phyloP scores from a whole-genome alignment of 2,329 filamentous ascomycete genomes.

The Fusarium vanettenii region DNA sequence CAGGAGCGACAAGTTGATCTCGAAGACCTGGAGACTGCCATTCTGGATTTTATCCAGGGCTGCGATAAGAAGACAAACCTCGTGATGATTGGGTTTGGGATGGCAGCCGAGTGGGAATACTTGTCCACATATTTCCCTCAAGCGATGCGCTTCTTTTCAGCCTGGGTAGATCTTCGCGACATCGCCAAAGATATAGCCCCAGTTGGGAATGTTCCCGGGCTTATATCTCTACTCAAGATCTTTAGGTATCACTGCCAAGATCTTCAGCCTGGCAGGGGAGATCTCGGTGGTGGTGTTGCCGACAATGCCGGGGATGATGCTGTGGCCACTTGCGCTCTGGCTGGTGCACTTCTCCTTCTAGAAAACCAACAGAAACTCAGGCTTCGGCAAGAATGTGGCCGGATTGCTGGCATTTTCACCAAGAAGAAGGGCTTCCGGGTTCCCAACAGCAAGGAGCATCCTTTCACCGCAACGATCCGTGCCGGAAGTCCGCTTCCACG shows the following conservation, averaged over 20 bases:
- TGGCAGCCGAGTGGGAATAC: conserved; percentile 31
- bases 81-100: conserved; percentile 7
- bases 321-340: conserved; percentile 16
- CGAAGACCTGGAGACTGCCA: neutral
- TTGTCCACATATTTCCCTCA: conserved; percentile 6
- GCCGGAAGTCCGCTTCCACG: neutral
- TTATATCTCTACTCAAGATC: neutral
- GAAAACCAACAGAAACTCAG: conserved; percentile 11
- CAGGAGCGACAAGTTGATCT: neutral
- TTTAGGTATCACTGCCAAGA: conserved; percentile 18
- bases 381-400: conserved; percentile 14
- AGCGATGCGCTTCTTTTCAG: conserved; percentile 17
- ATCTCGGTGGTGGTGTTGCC: neutral
- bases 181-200: conserved; percentile 20
- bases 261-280: neutral
- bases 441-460: neutral
- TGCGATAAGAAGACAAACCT: neutral
- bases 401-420: neutral
- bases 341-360: neutral
- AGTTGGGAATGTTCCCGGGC: neutral
- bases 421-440: neutral
- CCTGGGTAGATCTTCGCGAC: conserved; percentile 25
- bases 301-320: conserved; percentile 34
- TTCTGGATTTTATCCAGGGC: conserved; percentile 14
- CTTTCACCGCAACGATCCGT: conserved; percentile 8